phyloP scores from a whole-genome alignment of 2,329 filamentous ascomycete species.

The Colletotrichum navitas region DNA sequence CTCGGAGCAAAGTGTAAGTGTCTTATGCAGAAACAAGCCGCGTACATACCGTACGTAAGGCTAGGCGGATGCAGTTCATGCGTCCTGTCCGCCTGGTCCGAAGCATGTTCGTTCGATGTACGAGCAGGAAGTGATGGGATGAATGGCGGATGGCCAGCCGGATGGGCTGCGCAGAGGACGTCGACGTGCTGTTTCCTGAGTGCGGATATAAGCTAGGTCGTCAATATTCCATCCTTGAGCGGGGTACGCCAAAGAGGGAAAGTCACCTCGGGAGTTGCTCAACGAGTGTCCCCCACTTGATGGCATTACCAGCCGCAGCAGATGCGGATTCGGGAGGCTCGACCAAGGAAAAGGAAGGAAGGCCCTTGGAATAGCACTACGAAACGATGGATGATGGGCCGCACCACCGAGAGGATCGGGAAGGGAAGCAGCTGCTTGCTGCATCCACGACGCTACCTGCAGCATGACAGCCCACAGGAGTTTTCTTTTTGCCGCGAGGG shows the following conservation, averaged over 20 bases:
- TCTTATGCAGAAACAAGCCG: slow-evolving; percentile 34
- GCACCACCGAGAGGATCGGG: neutral
- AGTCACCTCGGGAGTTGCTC: neutral
- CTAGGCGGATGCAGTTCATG: slow-evolving; percentile 18
- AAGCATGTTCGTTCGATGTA: slow-evolving; percentile 34
- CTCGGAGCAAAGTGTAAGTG: neutral
- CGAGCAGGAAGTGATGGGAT: neutral
- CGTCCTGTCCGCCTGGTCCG: slow-evolving; percentile 5
- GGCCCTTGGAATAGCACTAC: slow-evolving; percentile 5
- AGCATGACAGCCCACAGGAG: neutral
- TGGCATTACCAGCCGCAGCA: slow-evolving; percentile 32
- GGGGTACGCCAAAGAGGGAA: neutral
- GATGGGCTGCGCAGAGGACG: neutral
- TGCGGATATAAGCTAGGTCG: neutral
- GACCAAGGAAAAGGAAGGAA: slow-evolving; percentile 2
- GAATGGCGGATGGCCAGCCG: slow-evolving; percentile 19
- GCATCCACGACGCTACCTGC: neutral
- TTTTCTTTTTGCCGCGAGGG: slow-evolving; percentile 37
- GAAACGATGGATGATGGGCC: neutral
- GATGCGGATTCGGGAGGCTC: slow-evolving; percentile 11
- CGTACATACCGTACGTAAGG: slow-evolving; percentile 28
- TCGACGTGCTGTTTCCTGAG: slow-evolving; percentile 1
- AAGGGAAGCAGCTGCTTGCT: neutral
- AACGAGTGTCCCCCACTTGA: slow-evolving; percentile 2
- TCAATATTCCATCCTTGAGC: neutral